phyloP scores from a whole-genome alignment of 495 filamentous ascomycete genomes.

The Trichoderma gamsii region DNA sequence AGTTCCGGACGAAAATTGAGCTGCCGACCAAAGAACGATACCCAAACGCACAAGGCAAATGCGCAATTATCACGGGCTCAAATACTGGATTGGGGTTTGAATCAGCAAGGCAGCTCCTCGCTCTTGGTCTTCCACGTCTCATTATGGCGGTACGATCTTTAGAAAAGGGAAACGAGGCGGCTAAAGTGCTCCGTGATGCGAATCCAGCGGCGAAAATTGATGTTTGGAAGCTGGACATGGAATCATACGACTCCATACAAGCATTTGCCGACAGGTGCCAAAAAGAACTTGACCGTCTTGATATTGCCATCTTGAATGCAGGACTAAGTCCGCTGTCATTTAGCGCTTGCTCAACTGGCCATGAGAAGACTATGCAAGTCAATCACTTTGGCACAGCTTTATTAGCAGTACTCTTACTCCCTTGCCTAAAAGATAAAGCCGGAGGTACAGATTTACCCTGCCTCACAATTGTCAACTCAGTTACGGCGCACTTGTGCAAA shows the following conservation, averaged over 20 bases:
- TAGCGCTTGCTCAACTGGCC: neutral
- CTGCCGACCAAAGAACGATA: conserved; percentile 16
- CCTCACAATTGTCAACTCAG: neutral
- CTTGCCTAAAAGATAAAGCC: neutral
- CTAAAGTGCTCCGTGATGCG: neutral
- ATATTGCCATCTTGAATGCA: conserved; percentile 43
- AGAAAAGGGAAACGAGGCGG: conserved; percentile 40
- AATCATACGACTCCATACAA: conserved; percentile 34
- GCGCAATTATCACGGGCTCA: conserved; percentile 46
- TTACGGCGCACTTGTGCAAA: neutral
- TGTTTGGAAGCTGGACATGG: conserved; percentile 45
- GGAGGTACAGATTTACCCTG: too few species aligned
- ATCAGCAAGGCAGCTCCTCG: conserved; percentile 42
- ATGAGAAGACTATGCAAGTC: neutral
- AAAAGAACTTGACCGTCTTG: conserved; percentile 27
- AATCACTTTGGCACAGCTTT: neutral
- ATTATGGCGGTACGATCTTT: conserved; percentile 51
- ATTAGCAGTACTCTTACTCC: neutral
- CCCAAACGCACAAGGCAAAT: conserved; percentile 27
- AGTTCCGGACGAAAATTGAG: neutral
- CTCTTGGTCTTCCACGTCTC: conserved; percentile 39
- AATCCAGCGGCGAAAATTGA: conserved; percentile 23
- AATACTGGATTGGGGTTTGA: conserved; percentile 51
- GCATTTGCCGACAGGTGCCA: conserved; percentile 31
- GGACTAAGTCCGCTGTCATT: conserved; percentile 21